These are phyloP conservation scores for Plenodomus lindquistii DNA, from an alignment of 2,329 filamentous ascomycete species.

Conservation along the genomic window DNA sequence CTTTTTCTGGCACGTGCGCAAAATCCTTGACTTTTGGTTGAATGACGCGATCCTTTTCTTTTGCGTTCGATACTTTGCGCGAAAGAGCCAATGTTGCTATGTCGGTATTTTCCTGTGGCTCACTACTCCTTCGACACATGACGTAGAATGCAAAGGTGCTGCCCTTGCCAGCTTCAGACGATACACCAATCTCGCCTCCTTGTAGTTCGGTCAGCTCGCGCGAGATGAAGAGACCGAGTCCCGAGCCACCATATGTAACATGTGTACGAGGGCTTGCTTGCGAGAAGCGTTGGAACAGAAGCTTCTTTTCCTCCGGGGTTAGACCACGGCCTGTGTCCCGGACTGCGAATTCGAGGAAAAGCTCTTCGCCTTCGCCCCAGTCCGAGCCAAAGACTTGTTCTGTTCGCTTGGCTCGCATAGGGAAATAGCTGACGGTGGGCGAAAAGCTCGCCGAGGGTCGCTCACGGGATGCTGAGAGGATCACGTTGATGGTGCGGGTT, in stretches of 20 bases:
- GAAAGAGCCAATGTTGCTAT: constrained; percentile 28
- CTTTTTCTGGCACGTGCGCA: constrained; percentile 23
- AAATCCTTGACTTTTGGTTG: constrained; percentile 43
- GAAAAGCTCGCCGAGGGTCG: constrained; percentile 52
- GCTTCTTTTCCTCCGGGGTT: constrained; percentile 70
- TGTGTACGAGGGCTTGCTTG: constrained; percentile 77
- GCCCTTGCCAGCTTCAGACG: constrained; percentile 67
- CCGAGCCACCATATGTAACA: constrained; percentile 77
- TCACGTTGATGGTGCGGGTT: constrained; percentile 67
- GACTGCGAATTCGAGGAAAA: constrained; percentile 73
- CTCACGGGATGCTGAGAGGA: constrained; percentile 64
- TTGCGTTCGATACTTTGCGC: constrained; percentile 37
- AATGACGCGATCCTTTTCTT: constrained; percentile 21
- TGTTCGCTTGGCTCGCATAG: constrained; percentile 56
- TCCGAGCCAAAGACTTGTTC: constrained; percentile 58
- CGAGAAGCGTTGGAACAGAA: constrained; percentile 77
- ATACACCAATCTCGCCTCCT: constrained; percentile 77
- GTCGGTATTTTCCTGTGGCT: constrained; percentile 40
- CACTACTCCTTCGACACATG: constrained; percentile 62
- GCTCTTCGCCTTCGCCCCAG: constrained; percentile 70
- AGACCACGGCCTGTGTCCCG: constrained; percentile 77
- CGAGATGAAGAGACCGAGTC: constrained; percentile 78
- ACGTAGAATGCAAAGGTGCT: constrained; percentile 80
- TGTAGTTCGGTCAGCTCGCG: constrained; percentile 79
- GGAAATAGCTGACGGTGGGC: constrained; percentile 63